Conservation (phyloP, 345 rosid species). For the Eucalyptus viminalis region DNA sequence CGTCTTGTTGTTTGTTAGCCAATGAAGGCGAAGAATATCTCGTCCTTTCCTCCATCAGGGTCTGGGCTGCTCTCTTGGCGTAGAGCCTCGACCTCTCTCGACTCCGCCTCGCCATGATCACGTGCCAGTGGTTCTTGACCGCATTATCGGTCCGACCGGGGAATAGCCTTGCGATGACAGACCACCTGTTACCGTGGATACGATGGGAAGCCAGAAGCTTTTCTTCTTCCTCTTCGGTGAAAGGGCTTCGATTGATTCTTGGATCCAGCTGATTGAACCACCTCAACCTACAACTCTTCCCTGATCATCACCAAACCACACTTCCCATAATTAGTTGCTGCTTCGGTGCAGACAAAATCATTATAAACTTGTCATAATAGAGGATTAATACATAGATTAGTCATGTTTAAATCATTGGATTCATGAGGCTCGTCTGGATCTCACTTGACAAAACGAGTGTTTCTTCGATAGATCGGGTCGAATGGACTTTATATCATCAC, state of each 20-base stretch:
- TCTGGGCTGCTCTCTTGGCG: slow-evolving; percentile 12
- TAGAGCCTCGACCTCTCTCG: slow-evolving; percentile 33
- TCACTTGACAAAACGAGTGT: background rate
- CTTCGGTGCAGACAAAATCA: background rate
- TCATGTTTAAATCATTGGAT: background rate
- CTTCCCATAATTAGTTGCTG: background rate
- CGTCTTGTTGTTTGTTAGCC: background rate
- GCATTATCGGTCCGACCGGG: slow-evolving; percentile 96
- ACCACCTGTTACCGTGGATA: slow-evolving; percentile 91
- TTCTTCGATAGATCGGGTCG: background rate
- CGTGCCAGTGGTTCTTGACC: slow-evolving; percentile 97
- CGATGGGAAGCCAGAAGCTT: slow-evolving; percentile 64
- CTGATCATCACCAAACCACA: slow-evolving; percentile 4
- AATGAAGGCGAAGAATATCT: background rate
- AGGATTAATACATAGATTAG: background rate
- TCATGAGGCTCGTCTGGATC: background rate
- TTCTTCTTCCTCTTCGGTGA: slow-evolving; percentile 90
- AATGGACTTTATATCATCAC: background rate
- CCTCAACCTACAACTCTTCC: slow-evolving; percentile 92
- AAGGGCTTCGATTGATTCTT: slow-evolving; percentile 74
- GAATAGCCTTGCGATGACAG: slow-evolving; percentile 67
- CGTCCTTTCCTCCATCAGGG: background rate
- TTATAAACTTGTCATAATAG: background rate
- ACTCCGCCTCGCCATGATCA: slow-evolving; percentile 78
- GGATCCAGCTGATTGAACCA: slow-evolving; percentile 98